Conservation (phyloP, 176 grass and related monocot genomes). For the Triticum timopheevii region DNA sequence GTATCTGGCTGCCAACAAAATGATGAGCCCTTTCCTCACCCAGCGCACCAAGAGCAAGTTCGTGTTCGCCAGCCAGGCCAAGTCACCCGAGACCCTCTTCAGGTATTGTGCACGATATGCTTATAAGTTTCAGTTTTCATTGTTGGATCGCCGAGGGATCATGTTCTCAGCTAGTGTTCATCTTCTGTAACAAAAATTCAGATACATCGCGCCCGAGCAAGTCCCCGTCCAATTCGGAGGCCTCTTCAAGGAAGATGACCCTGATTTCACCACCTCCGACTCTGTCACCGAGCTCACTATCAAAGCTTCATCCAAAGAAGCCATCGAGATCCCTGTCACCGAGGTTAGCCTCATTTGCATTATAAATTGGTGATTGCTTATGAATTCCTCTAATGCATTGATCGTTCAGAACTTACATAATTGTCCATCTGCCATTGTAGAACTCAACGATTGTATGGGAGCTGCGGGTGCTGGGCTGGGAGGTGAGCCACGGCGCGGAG, state of each 20-base stretch:
- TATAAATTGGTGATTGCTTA: neutral
- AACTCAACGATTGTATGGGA: slow-evolving; percentile 83
- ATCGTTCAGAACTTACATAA: neutral
- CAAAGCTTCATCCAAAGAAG: slow-evolving; percentile 75
- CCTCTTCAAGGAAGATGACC: slow-evolving; percentile 68
- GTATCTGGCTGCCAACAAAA: slow-evolving; percentile 85
- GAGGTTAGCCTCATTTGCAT: slow-evolving; percentile 44
- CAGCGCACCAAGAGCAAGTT: slow-evolving; percentile 99
- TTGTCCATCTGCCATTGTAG: slow-evolving; percentile 21
- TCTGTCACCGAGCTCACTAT: slow-evolving; percentile 59
- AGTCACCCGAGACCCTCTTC: slow-evolving; percentile 86
- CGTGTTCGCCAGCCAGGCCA: slow-evolving; percentile 82
- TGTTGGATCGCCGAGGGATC: neutral
- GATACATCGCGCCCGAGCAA: slow-evolving; percentile 88
- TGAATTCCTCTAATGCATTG: neutral
- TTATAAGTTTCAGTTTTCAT: no score
- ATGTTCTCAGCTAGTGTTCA: neutral
- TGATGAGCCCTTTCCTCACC: slow-evolving; percentile 95
- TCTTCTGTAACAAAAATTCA: slow-evolving; percentile 29
- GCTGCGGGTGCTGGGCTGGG: slow-evolving; percentile 75
- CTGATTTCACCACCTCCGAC: slow-evolving; percentile 80
- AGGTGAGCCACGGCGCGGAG: slow-evolving; percentile 77
- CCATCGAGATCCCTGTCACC: slow-evolving; percentile 62
- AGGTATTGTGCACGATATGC: slow-evolving; percentile 35
- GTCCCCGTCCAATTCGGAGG: slow-evolving; percentile 92